Conservation (phyloP, 75 land plant species). For the Pinus taeda region DNA sequence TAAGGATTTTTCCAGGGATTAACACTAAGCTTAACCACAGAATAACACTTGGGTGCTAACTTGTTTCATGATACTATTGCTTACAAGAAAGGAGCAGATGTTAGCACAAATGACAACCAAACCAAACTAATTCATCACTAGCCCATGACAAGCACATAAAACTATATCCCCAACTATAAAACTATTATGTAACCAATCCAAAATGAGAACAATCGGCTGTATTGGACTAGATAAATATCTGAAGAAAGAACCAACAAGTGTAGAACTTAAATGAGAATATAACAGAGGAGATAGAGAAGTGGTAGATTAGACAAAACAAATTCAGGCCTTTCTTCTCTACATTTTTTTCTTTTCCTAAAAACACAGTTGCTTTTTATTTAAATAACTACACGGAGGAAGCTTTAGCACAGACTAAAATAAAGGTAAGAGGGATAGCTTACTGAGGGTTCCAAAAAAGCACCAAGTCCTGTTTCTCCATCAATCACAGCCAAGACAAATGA, state of each 20-base stretch:
- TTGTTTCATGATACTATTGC: background rate
- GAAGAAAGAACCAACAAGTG: background rate
- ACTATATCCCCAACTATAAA: background rate
- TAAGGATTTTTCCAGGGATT: no score
- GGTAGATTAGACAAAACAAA: background rate
- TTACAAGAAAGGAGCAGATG: background rate
- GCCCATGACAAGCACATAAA: background rate
- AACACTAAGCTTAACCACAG: background rate
- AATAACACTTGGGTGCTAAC: background rate
- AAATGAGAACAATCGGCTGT: background rate
- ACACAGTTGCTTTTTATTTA: background rate
- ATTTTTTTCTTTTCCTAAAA: background rate
- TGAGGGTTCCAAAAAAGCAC: constrained; percentile 92
- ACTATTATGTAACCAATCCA: background rate
- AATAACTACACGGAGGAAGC: background rate
- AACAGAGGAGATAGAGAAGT: background rate
- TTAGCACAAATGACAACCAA: background rate
- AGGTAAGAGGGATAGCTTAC: constrained; percentile 46
- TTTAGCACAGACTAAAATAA: background rate
- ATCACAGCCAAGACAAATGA: constrained; percentile 87
- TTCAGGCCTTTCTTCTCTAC: background rate
- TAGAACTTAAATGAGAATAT: background rate
- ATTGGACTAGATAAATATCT: background rate
- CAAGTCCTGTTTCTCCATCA: constrained; percentile 91
- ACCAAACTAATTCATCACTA: background rate